phyloP scores from a whole-genome alignment of 2,329 filamentous ascomycete species.

The Dothideomycetidae sp. region DNA sequence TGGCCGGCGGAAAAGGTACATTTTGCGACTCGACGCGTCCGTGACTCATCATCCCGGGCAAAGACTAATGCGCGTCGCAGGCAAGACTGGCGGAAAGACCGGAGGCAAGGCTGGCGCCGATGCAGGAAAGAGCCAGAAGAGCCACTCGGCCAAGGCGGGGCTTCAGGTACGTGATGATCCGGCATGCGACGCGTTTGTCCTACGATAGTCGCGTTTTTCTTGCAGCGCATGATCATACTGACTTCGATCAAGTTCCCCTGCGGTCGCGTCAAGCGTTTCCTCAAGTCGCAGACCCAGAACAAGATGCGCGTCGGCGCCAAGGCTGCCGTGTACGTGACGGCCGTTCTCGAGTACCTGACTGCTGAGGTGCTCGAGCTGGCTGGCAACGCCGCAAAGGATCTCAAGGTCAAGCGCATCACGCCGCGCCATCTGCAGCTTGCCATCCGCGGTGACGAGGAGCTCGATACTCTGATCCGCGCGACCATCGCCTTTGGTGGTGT shows the following conservation, averaged over 20 bases:
- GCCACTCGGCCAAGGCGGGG: slow-evolving; percentile 84
- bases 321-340: slow-evolving; percentile 94
- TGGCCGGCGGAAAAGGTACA: slow-evolving; percentile 88
- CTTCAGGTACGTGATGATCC: slow-evolving; percentile 60
- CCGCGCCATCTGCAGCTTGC: slow-evolving; percentile 94
- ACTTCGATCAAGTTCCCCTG: slow-evolving; percentile 99
- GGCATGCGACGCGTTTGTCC: slow-evolving; percentile 6
- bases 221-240: too few relatives aligned
- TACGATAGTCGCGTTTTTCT: too few relatives aligned
- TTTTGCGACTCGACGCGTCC: slow-evolving; percentile 29
- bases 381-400: slow-evolving; percentile 96
- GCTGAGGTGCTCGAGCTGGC: slow-evolving; percentile 96
- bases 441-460: slow-evolving; percentile 94
- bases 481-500: slow-evolving; percentile 99
- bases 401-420: slow-evolving; percentile 99
- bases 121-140: slow-evolving; percentile 79
- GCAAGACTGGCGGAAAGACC: slow-evolving; percentile 66
- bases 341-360: slow-evolving; percentile 94
- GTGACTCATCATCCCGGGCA: too few relatives aligned
- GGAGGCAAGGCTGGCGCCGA: slow-evolving; percentile 61
- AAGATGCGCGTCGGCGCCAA: slow-evolving; percentile 99
- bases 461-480: slow-evolving; percentile 91
- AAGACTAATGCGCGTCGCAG: slow-evolving; percentile 26
- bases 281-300: slow-evolving; percentile 98
- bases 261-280: slow-evolving; percentile 98